Conservation (phyloP, 1,284 basidiomycete species). For the Boletus mariae region DNA sequence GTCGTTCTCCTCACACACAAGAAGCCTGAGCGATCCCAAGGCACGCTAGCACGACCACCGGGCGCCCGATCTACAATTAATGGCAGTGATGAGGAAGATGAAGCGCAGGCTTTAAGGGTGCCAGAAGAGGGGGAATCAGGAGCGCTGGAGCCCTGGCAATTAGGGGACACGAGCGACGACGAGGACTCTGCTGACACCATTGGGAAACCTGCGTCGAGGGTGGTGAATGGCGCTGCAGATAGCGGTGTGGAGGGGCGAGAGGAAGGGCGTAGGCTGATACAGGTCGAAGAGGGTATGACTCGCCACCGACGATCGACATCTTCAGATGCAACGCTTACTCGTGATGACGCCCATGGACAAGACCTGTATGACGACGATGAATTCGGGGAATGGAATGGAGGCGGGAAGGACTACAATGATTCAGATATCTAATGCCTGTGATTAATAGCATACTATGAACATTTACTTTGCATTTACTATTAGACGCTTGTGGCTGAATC, state of each 20-base stretch:
- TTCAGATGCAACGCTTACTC: constrained; percentile 37
- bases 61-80: constrained; percentile 17
- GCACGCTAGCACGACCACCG: constrained; percentile 11
- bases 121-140: constrained; percentile 39
- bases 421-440: no score
- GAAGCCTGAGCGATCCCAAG: constrained; percentile 58
- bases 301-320: constrained; percentile 34
- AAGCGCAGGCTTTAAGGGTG: constrained; percentile 36
- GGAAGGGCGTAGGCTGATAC: constrained; percentile 27
- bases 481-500: constrained; percentile 19
- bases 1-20: constrained; percentile 84
- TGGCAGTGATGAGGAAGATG: constrained; percentile 25
- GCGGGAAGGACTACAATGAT: not conserved
- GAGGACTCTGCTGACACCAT: constrained; percentile 35
- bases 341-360: constrained; percentile 22
- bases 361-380: constrained; percentile 31
- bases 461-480: not conserved
- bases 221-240: constrained; percentile 5
- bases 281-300: constrained; percentile 25
- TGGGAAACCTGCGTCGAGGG: constrained; percentile 14
- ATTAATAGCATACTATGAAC: no score
- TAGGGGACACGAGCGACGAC: constrained; percentile 64
- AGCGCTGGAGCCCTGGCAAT: constrained; percentile 54
- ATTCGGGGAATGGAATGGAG: constrained; percentile 35
- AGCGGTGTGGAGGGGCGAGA: constrained; percentile 3